A percentile compares a stretch with the other conserved stretches of the same genome.
phyloP scores from a whole-genome alignment of 1,284 basidiomycete genomes.

The Naganishia sp. region DNA sequence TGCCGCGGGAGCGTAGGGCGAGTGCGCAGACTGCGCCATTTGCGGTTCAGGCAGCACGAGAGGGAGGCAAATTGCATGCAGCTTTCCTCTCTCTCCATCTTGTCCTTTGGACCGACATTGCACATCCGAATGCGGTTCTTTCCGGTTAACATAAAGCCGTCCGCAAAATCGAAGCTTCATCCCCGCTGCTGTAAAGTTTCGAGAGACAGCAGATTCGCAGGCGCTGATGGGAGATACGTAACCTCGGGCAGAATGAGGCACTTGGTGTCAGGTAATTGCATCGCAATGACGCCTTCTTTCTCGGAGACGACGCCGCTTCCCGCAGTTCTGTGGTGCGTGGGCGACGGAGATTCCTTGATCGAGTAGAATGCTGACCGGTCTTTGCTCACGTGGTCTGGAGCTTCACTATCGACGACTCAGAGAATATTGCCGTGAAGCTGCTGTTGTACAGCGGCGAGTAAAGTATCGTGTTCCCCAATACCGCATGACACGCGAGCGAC shows the following conservation, averaged over 20 bases:
- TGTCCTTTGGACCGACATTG: slow-evolving; percentile 12
- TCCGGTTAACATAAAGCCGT: slow-evolving; percentile 1
- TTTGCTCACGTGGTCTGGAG: slow-evolving; percentile 24
- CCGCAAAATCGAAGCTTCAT: slow-evolving; percentile 4
- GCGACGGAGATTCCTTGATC: background rate
- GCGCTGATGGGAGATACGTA: slow-evolving; percentile 1
- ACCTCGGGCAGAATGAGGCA: slow-evolving; percentile 6
- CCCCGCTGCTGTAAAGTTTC: slow-evolving; percentile 17
- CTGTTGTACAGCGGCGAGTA: background rate
- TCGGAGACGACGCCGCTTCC: background rate
- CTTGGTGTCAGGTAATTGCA: slow-evolving; percentile 2
- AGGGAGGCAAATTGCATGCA: no score
- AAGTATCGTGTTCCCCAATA: background rate
- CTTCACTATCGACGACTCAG: slow-evolving; percentile 22
- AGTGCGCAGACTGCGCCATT: slow-evolving; percentile 9
- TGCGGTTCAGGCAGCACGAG: no score
- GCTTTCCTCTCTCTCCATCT: background rate
- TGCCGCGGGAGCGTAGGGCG: background rate
- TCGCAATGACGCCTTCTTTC: slow-evolving; percentile 1
- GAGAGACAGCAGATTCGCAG: slow-evolving; percentile 9
- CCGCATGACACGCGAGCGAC: background rate
- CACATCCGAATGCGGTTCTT: slow-evolving; percentile 1
- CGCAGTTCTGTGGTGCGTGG: slow-evolving; percentile 11
- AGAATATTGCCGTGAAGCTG: slow-evolving; percentile 9
- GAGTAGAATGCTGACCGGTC: slow-evolving; percentile 1